Conservation (phyloP, 176 grass and related monocot genomes). For the Hordeum marinum region DNA sequence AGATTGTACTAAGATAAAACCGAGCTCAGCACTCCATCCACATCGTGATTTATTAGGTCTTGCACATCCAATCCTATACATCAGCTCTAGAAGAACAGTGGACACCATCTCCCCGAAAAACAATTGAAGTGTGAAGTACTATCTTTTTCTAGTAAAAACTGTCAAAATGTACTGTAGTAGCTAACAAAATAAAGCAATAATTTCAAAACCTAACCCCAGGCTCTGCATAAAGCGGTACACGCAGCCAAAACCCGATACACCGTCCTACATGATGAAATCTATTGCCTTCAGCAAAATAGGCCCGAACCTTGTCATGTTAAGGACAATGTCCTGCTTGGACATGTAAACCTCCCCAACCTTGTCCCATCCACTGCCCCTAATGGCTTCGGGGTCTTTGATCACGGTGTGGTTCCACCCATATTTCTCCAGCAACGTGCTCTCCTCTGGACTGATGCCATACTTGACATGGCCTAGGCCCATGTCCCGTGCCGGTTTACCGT, state of each 20-base stretch:
- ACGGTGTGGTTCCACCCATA: slow-evolving; percentile 50
- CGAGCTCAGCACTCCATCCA: slow-evolving; percentile 12
- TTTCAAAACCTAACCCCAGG: not conserved
- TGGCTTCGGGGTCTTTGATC: slow-evolving; percentile 53
- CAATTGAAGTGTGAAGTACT: not conserved
- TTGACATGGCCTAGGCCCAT: slow-evolving; percentile 57
- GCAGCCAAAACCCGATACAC: not conserved
- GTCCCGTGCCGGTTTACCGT: slow-evolving; percentile 33
- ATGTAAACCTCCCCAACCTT: slow-evolving; percentile 55
- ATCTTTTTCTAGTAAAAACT: slow-evolving; percentile 1
- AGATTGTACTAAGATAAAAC: not conserved
- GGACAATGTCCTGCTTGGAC: slow-evolving; percentile 54
- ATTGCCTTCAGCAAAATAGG: slow-evolving; percentile 40
- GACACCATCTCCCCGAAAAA: slow-evolving; percentile 3
- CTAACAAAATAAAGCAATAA: not conserved
- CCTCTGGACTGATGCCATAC: slow-evolving; percentile 47
- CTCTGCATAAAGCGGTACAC: too few species aligned
- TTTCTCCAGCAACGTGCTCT: slow-evolving; percentile 67
- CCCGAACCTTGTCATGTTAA: slow-evolving; percentile 67
- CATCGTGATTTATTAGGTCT: not conserved
- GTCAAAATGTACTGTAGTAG: not conserved
- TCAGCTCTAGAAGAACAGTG: not conserved
- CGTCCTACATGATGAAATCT: slow-evolving; percentile 52
- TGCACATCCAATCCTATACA: slow-evolving; percentile 28
- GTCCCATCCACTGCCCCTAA: slow-evolving; percentile 47